Percentiles rank a stretch among this genome's conserved stretches.
phyloP scores from a whole-genome alignment of 139 green algal genomes.

The Volvox africanus region DNA sequence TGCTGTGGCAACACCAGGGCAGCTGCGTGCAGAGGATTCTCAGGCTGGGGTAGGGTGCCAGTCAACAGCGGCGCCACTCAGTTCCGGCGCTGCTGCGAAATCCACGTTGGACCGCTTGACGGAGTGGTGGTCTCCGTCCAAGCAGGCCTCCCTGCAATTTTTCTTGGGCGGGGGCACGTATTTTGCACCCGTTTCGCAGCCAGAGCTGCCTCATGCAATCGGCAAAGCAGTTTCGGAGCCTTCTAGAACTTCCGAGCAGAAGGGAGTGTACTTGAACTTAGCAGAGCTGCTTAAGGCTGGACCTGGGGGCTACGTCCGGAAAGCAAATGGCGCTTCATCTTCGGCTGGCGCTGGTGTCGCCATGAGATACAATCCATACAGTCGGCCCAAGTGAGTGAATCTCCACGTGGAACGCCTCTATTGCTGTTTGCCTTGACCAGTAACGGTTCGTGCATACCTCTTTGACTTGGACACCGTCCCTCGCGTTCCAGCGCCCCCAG shows the following conservation, averaged over 20 bases:
- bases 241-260: neutral
- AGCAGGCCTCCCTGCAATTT: conserved; percentile 34
- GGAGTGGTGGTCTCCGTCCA: conserved; percentile 28
- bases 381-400: conserved; percentile 12
- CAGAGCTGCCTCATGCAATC: neutral
- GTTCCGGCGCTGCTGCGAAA: too few species aligned
- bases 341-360: neutral
- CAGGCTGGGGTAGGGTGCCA: neutral
- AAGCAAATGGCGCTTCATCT: neutral
- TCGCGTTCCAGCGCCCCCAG: neutral
- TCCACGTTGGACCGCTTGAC: neutral
- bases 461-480: neutral
- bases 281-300: conserved; percentile 24
- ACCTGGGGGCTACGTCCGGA: conserved; percentile 17
- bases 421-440: neutral
- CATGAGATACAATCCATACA: conserved; percentile 31
- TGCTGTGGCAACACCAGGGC: too few species aligned
- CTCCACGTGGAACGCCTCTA: neutral
- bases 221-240: neutral
- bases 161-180: conserved; percentile 14
- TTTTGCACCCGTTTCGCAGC: neutral
- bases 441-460: neutral
- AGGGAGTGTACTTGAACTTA: conserved; percentile 20
- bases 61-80: neutral
- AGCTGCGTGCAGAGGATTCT: neutral